phyloP scores from a whole-genome alignment of 495 filamentous ascomycete species.

The Penicillium cosmopolitanum region DNA sequence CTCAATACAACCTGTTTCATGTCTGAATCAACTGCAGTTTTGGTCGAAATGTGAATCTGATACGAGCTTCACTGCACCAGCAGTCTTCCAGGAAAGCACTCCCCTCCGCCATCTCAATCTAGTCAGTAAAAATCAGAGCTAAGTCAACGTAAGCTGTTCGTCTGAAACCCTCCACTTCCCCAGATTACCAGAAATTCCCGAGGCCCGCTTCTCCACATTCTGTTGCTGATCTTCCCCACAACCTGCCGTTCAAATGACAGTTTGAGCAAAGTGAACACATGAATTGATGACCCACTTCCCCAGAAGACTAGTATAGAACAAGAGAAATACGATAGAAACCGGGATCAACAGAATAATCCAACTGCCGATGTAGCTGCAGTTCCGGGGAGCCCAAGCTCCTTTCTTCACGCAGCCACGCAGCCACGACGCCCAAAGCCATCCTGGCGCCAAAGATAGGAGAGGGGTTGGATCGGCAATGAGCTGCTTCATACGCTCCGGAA shows the following conservation, averaged over 20 bases:
- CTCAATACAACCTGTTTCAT: no score
- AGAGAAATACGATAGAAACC: not conserved
- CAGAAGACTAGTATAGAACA: not conserved
- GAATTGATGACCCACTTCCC: not conserved
- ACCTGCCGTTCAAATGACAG: not conserved
- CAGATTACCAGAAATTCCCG: constrained; percentile 3
- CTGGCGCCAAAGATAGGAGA: not conserved
- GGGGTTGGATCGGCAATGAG: not conserved
- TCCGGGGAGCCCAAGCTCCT: not conserved
- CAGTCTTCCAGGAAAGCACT: no score
- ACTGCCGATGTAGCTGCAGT: not conserved
- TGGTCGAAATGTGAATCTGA: no score
- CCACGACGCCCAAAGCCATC: not conserved
- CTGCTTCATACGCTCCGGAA: not conserved
- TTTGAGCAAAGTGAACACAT: not conserved
- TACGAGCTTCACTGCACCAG: no score
- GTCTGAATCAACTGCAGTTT: no score
- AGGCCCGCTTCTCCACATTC: constrained; percentile 22
- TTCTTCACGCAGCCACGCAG: not conserved
- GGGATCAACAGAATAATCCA: not conserved
- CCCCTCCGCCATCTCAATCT: no score
- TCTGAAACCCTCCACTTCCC: constrained; percentile 5
- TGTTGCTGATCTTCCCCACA: constrained; percentile 23
- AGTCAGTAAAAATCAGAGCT: no score
- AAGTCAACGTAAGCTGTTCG: not conserved